Base-by-base conservation (phyloP, 441 rosid species). In the Metrosideros polymorpha region DNA sequence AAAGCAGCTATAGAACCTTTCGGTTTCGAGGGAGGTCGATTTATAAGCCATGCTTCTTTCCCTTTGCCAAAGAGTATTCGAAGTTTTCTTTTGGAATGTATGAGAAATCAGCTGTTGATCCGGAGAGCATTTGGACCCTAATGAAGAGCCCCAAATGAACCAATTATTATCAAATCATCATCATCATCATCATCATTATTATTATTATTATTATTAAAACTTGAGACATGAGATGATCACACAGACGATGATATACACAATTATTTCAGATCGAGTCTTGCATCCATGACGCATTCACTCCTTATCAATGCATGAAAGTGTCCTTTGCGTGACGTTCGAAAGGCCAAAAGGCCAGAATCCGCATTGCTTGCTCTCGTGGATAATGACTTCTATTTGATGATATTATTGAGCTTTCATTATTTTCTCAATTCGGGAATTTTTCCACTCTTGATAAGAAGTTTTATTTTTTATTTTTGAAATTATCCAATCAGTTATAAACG, bases 151-250 rank as follows among this genome's bases (percentile, higher is more conserved):
- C 7, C 22, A 17, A 6, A 51, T 51, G 22, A 49, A 49, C 51
- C 51, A 4, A 47, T 10, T 1, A 47, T 10, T 0, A 47, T 2
- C n/a, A n/a, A 0, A 47, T 10, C 0, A 47, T 47, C 0, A 47
- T 47, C 4, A 47, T 47, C 1, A 10, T 47, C 1, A 10, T 47
- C 0, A 10, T 47, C 2, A 47, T 47, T 17, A 54, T 22, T 22
- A 54, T 54, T 24, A 63, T 18, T 35, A 18, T 18, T 10, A 66
- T 9, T 4, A 4, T n/a, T 57, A 35, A 63, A 32, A 52, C n/a
- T n/a, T n/a, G n/a, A n/a, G n/a, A n/a, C n/a, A 57, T 57, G 66
- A 57, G 35, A 57, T 57, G 66, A 13, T n/a, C 66, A 13, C 30
- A n/a, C n/a, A 9, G 15, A 66, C 45, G 45, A 18, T 32, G 45